phyloP scores from a whole-genome alignment of 202 grass and related monocot genomes.

The Panicum hallii region DNA sequence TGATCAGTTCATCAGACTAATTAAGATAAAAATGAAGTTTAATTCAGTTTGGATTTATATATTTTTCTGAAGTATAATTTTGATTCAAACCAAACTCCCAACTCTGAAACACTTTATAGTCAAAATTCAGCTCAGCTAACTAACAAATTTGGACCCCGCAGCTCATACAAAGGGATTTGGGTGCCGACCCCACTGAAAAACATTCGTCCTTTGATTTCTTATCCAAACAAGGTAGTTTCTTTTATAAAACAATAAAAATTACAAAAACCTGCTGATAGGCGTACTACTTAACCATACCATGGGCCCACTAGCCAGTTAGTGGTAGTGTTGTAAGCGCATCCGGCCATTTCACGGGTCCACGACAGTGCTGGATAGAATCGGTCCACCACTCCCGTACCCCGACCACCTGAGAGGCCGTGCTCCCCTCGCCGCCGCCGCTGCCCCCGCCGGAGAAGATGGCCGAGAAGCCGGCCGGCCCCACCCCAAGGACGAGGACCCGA shows the following conservation, averaged over 20 bases:
- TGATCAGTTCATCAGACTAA: too few species aligned
- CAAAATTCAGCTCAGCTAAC: background rate
- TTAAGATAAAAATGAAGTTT: background rate
- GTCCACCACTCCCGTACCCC: conserved; percentile 37
- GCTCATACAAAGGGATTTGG: background rate
- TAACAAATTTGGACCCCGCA: background rate
- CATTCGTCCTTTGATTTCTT: background rate
- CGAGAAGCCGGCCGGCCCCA: conserved; percentile 47
- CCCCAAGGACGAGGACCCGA: conserved; percentile 42
- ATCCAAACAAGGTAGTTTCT: background rate
- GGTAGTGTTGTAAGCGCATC: background rate
- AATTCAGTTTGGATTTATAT: too few species aligned
- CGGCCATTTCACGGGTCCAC: conserved; percentile 50
- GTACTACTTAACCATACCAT: background rate
- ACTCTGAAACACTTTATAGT: background rate
- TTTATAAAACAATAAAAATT: background rate
- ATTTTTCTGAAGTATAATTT: background rate
- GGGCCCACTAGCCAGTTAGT: conserved; percentile 26
- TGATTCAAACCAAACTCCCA: background rate
- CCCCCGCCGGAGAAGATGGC: conserved; percentile 45
- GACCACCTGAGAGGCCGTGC: conserved; percentile 25
- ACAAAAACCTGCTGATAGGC: background rate
- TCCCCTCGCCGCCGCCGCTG: background rate
- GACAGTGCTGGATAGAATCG: conserved; percentile 37
- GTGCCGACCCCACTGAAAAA: conserved; percentile 13